A percentile compares a stretch with the other conserved stretches of the same genome.
Conservation (phyloP, 78 protist species). For the Dictyostelium purpureum region DNA sequence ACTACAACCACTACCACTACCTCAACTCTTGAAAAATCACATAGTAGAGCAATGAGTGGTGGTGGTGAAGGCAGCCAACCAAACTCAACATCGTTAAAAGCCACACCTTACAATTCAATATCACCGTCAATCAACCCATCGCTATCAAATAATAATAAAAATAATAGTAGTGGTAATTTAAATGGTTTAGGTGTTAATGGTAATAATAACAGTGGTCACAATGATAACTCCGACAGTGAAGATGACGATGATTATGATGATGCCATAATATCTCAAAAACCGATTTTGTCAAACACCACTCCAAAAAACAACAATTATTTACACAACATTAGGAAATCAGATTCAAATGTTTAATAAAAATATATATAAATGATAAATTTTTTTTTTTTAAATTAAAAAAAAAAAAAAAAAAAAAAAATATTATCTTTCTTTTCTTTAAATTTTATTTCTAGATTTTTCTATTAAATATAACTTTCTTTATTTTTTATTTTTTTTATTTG, state of each 20-base stretch:
- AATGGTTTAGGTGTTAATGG: too few species aligned
- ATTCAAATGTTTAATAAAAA: background rate
- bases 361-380: too few species aligned
- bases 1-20: too few species aligned
- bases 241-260: constrained; percentile 3
- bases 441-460: too few species aligned
- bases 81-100: background rate
- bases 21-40: too few species aligned
- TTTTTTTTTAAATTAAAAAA: too few species aligned
- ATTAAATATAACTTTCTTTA: too few species aligned
- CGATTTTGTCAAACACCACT: background rate
- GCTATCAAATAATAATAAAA: background rate
- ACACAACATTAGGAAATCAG: background rate
- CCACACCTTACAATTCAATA: background rate
- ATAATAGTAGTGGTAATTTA: too few species aligned
- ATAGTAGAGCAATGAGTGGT: background rate
- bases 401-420: too few species aligned
- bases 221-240: constrained; percentile 10
- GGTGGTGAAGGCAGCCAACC: background rate
- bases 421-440: too few species aligned
- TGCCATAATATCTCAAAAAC: background rate
- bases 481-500: too few species aligned
- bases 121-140: background rate
- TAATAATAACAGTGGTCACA: background rate
- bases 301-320: background rate